These are phyloP conservation scores for Mortierella sp. DNA, from an alignment of 371 early-diverging fungal genomes.

Conservation along the genomic window DNA sequence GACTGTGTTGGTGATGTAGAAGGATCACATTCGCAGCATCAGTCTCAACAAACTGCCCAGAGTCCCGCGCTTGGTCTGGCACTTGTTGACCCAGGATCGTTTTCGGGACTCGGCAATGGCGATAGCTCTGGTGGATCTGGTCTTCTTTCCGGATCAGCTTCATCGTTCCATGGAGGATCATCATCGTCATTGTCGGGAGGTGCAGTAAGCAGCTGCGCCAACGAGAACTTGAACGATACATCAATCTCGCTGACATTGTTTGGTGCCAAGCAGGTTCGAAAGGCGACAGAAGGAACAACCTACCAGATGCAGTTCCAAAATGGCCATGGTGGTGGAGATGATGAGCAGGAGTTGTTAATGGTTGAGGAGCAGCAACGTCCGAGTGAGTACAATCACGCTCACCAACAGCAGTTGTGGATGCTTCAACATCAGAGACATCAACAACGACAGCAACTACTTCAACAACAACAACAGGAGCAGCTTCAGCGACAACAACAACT, in stretches of 20 bases:
- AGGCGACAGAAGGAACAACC: constrained; percentile 43
- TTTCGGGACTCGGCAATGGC: constrained; percentile 31
- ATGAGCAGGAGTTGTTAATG: constrained; percentile 38
- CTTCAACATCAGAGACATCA: constrained; percentile 37
- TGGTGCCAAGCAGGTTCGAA: constrained; percentile 55
- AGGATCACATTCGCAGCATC: constrained; percentile 13
- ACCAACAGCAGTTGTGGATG: constrained; percentile 36
- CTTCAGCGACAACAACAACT: constrained; percentile 15
- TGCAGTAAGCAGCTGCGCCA: neutral
- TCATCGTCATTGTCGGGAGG: neutral
- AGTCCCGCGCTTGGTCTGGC: constrained; percentile 39
- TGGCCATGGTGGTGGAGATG: constrained; percentile 54
- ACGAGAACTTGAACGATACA: constrained; percentile 46
- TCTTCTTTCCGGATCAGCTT: constrained; percentile 12
- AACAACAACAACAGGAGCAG: constrained; percentile 13
- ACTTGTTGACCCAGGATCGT: constrained; percentile 26
- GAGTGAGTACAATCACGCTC: constrained; percentile 40
- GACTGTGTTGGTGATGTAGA: constrained; percentile 64
- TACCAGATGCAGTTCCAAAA: constrained; percentile 50
- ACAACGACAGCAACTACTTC: constrained; percentile 17
- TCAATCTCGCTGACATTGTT: constrained; percentile 55
- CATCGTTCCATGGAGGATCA: constrained; percentile 1
- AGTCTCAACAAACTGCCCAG: constrained; percentile 19
- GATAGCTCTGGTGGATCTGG: constrained; percentile 8
- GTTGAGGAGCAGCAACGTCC: constrained; percentile 39